Evolutionary conservation across 805 yeast genomes (phyloP).

Genomic region (Lachancea cidri): DNA sequence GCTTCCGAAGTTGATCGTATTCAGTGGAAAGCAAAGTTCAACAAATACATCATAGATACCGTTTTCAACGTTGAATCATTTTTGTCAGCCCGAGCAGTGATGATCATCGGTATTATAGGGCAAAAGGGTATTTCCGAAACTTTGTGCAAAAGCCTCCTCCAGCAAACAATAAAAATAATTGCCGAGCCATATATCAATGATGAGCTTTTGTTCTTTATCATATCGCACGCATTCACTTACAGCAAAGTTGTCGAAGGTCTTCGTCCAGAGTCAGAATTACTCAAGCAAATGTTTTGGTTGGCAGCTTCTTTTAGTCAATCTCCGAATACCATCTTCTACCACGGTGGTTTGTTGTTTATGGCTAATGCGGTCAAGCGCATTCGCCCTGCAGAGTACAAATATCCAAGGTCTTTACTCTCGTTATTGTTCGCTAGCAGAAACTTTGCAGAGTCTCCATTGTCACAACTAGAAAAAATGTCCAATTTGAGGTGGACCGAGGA

Average conservation of each 20-base stretch:
- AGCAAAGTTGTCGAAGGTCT: conserved; percentile 38
- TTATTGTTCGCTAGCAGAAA: conserved; percentile 30
- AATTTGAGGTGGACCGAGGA: conserved; percentile 37
- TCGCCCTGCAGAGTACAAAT: conserved; percentile 32
- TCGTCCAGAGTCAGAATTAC: conserved; percentile 28
- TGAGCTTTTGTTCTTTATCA: conserved; percentile 28
- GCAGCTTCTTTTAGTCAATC: conserved; percentile 33
- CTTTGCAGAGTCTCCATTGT: conserved; percentile 38
- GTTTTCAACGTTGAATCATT: conserved; percentile 53
- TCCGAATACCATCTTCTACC: conserved; percentile 33
- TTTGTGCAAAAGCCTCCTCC: conserved; percentile 33
- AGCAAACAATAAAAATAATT: conserved; percentile 32
- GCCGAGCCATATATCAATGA: conserved; percentile 31
- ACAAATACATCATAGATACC: conserved; percentile 55
- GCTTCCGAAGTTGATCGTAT: conserved; percentile 43
- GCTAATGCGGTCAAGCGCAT: conserved; percentile 31
- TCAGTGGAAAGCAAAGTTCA: conserved; percentile 63
- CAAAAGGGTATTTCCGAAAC: conserved; percentile 58
- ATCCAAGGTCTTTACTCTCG: conserved; percentile 26
- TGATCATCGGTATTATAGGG: conserved; percentile 65
- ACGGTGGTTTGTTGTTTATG: conserved; percentile 38
- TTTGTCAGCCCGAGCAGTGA: conserved; percentile 60
- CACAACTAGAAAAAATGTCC: conserved; percentile 39
- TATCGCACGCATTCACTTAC: conserved; percentile 38
- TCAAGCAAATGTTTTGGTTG: conserved; percentile 36